A percentile compares a stretch with the other conserved stretches of the same genome.
phyloP scores from a whole-genome alignment of 2,329 filamentous ascomycete genomes.

The Aureobasidium sp. region DNA sequence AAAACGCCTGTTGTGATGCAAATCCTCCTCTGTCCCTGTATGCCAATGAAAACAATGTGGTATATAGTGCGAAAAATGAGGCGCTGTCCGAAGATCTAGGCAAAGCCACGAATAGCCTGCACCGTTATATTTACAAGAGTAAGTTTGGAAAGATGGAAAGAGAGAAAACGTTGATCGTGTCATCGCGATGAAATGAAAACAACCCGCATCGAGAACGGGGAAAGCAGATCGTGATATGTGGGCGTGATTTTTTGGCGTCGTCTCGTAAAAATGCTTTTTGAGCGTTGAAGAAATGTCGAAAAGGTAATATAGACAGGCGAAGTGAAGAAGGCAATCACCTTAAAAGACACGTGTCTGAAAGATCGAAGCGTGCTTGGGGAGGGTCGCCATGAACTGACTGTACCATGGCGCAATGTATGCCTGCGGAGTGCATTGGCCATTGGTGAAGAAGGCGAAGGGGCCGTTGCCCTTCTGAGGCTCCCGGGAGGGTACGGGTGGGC shows the following conservation, averaged over 20 bases:
- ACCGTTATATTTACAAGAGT: conserved; percentile 13
- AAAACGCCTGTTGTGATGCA: conserved; percentile 12
- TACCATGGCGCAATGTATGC: conserved; percentile 19
- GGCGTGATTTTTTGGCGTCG: conserved; percentile 10
- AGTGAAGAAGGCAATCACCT: conserved; percentile 3
- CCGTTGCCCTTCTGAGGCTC: conserved; percentile 10
- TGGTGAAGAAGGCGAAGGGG: conserved; percentile 9
- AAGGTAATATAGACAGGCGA: conserved; percentile 15
- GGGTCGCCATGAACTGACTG: conserved; percentile 18
- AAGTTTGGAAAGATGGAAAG: not conserved
- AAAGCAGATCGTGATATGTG: conserved; percentile 10
- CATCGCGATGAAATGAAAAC: conserved; percentile 1
- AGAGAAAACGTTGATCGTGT: conserved; percentile 9
- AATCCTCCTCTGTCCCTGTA: conserved; percentile 1
- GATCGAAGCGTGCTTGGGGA: conserved; percentile 20
- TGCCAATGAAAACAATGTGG: conserved; percentile 5
- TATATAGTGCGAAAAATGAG: conserved; percentile 10
- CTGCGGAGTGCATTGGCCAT: conserved; percentile 17
- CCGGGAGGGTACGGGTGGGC: conserved; percentile 4
- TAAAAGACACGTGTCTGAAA: conserved; percentile 20
- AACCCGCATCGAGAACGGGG: not conserved
- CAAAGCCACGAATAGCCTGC: not conserved
- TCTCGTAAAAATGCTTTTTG: conserved; percentile 10
- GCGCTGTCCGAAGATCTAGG: conserved; percentile 4
- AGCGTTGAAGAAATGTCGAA: conserved; percentile 1